Evolutionary conservation across 192 early-diverging fungal genomes (phyloP), one percentile per base, ranked within the genome.

Genomic region (Entomortierella chlamydospora): DNA sequence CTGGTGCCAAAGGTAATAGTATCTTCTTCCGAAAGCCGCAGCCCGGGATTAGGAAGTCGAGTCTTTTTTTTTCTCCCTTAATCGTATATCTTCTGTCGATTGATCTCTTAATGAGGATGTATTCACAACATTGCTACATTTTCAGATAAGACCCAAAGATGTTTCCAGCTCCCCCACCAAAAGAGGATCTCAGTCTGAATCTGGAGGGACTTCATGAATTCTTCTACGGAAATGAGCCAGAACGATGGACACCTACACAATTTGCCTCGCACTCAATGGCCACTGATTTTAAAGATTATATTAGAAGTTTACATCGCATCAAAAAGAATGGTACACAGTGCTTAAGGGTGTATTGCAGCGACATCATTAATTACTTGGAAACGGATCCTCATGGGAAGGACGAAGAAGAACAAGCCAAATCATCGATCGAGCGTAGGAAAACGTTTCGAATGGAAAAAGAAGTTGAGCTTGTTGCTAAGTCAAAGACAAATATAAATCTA

Each of bases 161-260:
- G 34, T 37, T 37, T 37, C 10, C 34, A 37, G 34, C 34, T 10
- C 34, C 34, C 34, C 34, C 34, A 37, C 34, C 34, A 37, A 37
- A 37, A 10, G 34, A 37, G 10, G 34, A 37, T 37, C 10, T 4
- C 34, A 37, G 34, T 37, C 34, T 37, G 34, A 37, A 37, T 37
- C 10, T 37, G 34, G 34, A 37, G 10, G 34, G 57, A 58, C 33
- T 58, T 17, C 57, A 58, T 58, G 33, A 18, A 15, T 57, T 57
- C 37, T 58, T 58, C 37, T 39, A 58, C 26, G 30, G 23, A 33
- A 33, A 58, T 18, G 33, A 58, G 29, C 57, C 57, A 41, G 33
- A 39, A 33, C 57, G 18, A 39, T 41, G 33, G 57, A 58, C 57
- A 29, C 57, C 57, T 28, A 58, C 57, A 58, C 33, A 28, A n/a